These are phyloP conservation scores for Syncephalastrum sp. DNA, from an alignment of 371 early-diverging fungal species.

Conservation along the genomic window DNA sequence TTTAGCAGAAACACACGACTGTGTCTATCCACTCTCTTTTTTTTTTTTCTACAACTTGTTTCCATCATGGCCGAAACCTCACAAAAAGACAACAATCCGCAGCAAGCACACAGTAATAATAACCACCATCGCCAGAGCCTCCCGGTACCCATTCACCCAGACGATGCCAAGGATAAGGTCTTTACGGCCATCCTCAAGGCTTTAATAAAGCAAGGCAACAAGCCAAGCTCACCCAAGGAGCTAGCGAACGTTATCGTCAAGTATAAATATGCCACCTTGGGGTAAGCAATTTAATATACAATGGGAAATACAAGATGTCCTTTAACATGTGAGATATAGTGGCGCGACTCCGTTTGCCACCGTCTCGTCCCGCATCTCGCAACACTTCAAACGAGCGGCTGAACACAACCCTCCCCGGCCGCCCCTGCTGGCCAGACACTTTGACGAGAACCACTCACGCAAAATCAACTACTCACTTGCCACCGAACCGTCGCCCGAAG, in stretches of 20 bases:
- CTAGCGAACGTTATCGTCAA: constrained; percentile 75
- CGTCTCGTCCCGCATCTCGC: constrained; percentile 83
- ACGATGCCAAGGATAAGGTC: constrained; percentile 81
- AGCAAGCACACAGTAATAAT: neutral
- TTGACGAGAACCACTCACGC: constrained; percentile 72
- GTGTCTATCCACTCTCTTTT: no score
- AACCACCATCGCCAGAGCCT: constrained; percentile 12
- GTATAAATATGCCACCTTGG: constrained; percentile 72
- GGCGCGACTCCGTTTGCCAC: constrained; percentile 87
- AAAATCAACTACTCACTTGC: constrained; percentile 79
- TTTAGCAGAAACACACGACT: no score
- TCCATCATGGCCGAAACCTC: constrained; percentile 1
- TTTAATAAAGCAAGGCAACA: constrained; percentile 69
- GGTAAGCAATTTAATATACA: constrained; percentile 40
- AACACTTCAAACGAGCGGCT: constrained; percentile 78
- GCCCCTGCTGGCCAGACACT: constrained; percentile 68
- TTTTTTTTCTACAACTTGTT: neutral
- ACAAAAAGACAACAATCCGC: neutral
- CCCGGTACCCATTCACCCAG: constrained; percentile 56
- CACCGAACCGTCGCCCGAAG: constrained; percentile 26
- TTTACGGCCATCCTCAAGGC: constrained; percentile 81
- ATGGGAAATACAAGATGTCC: neutral
- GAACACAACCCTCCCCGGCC: constrained; percentile 77
- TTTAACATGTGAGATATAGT: constrained; percentile 16
- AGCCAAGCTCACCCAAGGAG: constrained; percentile 80